Evolutionary conservation across 768 basidiomycete species (phyloP).

Genomic region (Russula sp.): DNA sequence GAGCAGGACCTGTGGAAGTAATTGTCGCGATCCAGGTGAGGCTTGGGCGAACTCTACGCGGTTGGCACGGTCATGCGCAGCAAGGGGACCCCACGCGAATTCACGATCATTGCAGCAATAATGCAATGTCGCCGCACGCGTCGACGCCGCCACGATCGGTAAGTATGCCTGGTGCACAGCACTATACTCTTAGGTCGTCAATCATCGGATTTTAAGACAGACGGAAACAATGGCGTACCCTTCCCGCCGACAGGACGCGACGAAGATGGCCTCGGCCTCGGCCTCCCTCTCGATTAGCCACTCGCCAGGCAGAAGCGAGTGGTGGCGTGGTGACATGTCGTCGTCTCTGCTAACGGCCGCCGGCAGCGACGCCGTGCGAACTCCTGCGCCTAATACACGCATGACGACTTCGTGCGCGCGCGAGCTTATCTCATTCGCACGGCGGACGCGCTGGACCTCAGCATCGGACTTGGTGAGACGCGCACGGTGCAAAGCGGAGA

Average conservation of each 20-base stretch:
- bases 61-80: conserved; percentile 54
- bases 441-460: conserved; percentile 73
- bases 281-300: conserved; percentile 92
- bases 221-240: conserved; percentile 53
- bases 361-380: conserved; percentile 40
- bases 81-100: conserved; percentile 80
- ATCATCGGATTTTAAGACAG: conserved; percentile 1
- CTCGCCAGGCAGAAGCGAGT: conserved; percentile 65
- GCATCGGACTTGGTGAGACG: conserved; percentile 71
- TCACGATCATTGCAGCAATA: conserved; percentile 92
- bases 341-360: conserved; percentile 22
- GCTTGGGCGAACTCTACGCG: conserved; percentile 45
- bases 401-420: conserved; percentile 90
- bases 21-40: conserved; percentile 35
- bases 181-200: conserved; percentile 39
- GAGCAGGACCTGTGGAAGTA: conserved; percentile 71
- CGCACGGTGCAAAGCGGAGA: conserved; percentile 75
- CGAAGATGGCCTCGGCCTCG: conserved; percentile 92
- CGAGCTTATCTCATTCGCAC: conserved; percentile 83
- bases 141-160: conserved; percentile 87
- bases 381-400: conserved; percentile 79
- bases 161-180: conserved; percentile 86
- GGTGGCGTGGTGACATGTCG: conserved; percentile 42
- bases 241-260: conserved; percentile 82
- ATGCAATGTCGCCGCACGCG: conserved; percentile 84